Evolutionary conservation across 2,329 filamentous ascomycete species (phyloP).

Genomic region (Epichloe bromicola): DNA sequence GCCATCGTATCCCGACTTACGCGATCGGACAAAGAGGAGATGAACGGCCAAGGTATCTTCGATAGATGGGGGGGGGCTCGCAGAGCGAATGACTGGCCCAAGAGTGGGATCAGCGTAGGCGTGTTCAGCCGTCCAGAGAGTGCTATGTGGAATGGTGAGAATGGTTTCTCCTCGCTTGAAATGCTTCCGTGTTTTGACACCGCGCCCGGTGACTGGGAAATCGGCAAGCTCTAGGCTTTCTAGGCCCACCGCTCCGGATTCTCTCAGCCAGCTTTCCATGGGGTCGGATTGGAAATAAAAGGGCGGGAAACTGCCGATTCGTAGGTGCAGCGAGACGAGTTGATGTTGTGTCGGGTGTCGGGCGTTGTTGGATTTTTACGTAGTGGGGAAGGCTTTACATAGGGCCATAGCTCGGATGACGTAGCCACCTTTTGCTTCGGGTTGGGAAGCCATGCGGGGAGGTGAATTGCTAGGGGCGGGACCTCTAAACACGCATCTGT

Average conservation of each 20-base stretch:
- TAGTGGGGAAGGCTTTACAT: too few species aligned
- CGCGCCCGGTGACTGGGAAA: slow-evolving; percentile 20
- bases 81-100: slow-evolving; percentile 17
- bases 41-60: slow-evolving; percentile 21
- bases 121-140: slow-evolving; percentile 20
- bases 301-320: too few species aligned
- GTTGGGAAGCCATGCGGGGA: too few species aligned
- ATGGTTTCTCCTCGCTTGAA: slow-evolving; percentile 21
- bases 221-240: slow-evolving; percentile 19
- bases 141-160: slow-evolving; percentile 18
- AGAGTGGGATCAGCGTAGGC: slow-evolving; percentile 20
- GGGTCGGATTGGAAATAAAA: neutral
- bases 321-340: too few species aligned
- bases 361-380: too few species aligned
- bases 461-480: too few species aligned
- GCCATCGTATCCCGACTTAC: slow-evolving; percentile 19
- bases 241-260: slow-evolving; percentile 17
- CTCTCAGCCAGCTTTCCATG: slow-evolving; percentile 22
- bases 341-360: too few species aligned
- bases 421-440: too few species aligned
- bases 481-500: too few species aligned
- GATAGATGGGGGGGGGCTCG: slow-evolving; percentile 18
- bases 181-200: slow-evolving; percentile 15
- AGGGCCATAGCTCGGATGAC: too few species aligned
- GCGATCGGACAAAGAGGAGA: slow-evolving; percentile 21